phyloP scores from a whole-genome alignment of 2,329 filamentous ascomycete genomes.

The Stemphylium beticola region DNA sequence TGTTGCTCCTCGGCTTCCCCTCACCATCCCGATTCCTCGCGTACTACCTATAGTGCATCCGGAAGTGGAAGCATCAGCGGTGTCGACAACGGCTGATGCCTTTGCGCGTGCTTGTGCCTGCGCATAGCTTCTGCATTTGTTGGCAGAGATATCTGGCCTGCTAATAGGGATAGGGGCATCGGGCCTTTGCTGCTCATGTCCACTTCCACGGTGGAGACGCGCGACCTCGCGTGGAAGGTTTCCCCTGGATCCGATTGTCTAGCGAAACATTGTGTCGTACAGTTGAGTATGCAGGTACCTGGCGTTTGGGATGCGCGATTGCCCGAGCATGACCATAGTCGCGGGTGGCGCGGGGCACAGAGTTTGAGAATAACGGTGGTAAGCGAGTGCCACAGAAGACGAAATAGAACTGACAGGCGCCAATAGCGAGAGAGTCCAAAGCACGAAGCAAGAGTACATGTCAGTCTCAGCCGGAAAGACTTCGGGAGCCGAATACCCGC shows the following conservation, averaged over 20 bases:
- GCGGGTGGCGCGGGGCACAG: conserved; percentile 5
- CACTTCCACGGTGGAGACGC: not conserved
- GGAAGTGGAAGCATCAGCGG: not conserved
- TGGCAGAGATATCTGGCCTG: not conserved
- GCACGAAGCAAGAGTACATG: conserved; percentile 1
- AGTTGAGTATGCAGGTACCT: not conserved
- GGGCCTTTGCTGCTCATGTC: not conserved
- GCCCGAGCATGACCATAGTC: not conserved
- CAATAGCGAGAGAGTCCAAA: not conserved
- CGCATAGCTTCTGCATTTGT: not conserved
- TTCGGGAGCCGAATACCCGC: not conserved
- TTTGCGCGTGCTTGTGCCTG: not conserved
- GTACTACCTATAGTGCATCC: conserved; percentile 4
- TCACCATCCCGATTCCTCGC: conserved; percentile 15
- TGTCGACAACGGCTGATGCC: not conserved
- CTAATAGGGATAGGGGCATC: not conserved
- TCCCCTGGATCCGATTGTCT: not conserved
- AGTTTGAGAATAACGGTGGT: not conserved
- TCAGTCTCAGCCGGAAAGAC: not conserved
- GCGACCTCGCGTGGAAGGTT: not conserved
- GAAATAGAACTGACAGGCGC: not conserved
- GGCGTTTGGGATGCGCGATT: not conserved
- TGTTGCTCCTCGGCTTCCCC: conserved; percentile 15
- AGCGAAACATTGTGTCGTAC: not conserved
- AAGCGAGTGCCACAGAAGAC: conserved; percentile 7